Percentiles rank a stretch among this genome's conserved stretches.
Conservation (phyloP, 495 filamentous ascomycete species). For the Aspergillus olivimuriae region DNA sequence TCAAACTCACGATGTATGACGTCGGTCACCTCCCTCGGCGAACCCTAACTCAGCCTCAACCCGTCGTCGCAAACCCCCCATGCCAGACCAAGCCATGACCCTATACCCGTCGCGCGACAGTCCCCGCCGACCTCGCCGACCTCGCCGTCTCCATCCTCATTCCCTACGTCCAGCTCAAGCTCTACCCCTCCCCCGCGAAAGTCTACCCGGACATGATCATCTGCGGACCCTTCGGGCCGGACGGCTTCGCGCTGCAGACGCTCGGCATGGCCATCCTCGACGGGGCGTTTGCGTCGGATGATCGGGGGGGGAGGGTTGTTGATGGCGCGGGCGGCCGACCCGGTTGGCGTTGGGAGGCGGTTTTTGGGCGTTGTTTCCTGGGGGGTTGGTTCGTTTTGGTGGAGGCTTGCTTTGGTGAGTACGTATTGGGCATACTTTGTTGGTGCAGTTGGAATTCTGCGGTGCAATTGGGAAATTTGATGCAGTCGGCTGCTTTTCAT, state of each 20-base stretch:
- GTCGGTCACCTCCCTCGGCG: not conserved
- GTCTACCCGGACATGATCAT: conserved; percentile 33
- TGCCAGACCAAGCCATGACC: too few relatives aligned
- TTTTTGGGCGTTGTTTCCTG: conserved; percentile 21
- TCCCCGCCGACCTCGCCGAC: conserved; percentile 16
- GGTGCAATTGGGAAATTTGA: conserved; percentile 21
- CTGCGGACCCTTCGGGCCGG: conserved; percentile 31
- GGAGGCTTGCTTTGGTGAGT: conserved; percentile 25
- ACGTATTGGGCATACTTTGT: conserved; percentile 23
- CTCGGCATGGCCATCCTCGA: conserved; percentile 17
- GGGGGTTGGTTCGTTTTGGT: conserved; percentile 31
- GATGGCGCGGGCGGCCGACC: conserved; percentile 15
- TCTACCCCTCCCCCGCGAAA: conserved; percentile 15
- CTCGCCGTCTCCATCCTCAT: conserved; percentile 24
- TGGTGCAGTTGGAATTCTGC: conserved; percentile 22
- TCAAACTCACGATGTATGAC: not conserved
- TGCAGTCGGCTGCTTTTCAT: conserved; percentile 23
- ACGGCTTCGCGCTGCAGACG: conserved; percentile 23
- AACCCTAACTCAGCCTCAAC: not conserved
- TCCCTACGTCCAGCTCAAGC: conserved; percentile 23
- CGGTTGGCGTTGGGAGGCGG: conserved; percentile 15
- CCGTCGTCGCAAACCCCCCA: conserved; percentile 19
- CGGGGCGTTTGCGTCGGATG: conserved; percentile 21
- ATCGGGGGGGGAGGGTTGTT: conserved; percentile 20
- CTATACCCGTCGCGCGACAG: conserved; percentile 24